These are phyloP conservation scores for Beauveria asiatica DNA, from an alignment of 2,329 filamentous ascomycete species.

Conservation along the genomic window DNA sequence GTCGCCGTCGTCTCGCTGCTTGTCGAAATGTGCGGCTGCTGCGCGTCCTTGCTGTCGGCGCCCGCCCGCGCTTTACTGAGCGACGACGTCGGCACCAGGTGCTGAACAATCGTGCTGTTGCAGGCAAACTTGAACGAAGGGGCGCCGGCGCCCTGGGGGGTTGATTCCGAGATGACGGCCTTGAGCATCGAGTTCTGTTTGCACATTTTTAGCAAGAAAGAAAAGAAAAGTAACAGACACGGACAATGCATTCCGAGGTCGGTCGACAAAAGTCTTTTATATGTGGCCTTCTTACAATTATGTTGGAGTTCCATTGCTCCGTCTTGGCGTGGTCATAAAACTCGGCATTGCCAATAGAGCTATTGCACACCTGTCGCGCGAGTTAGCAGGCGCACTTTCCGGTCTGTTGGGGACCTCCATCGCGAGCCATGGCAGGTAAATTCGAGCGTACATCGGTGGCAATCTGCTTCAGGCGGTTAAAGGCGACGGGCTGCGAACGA, in stretches of 20 bases:
- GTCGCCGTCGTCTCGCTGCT: slow-evolving; percentile 45
- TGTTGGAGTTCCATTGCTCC: slow-evolving; percentile 79
- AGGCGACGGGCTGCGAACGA: slow-evolving; percentile 57
- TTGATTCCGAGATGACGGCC: slow-evolving; percentile 67
- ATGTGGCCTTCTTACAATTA: slow-evolving; percentile 60
- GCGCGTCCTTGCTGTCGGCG: slow-evolving; percentile 37
- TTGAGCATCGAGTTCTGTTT: slow-evolving; percentile 66
- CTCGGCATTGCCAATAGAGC: slow-evolving; percentile 62
- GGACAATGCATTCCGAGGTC: neutral
- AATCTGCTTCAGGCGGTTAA: slow-evolving; percentile 75
- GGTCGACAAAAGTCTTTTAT: neutral
- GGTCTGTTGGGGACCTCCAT: neutral
- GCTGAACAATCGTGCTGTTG: slow-evolving; percentile 97
- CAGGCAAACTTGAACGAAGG: slow-evolving; percentile 87
- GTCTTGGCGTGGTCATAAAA: slow-evolving; percentile 85
- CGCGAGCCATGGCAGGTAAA: neutral
- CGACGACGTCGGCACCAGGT: slow-evolving; percentile 62
- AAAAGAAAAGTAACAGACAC: too few relatives aligned
- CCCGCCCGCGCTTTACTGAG: slow-evolving; percentile 51
- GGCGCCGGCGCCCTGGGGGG: slow-evolving; percentile 44
- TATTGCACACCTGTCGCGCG: slow-evolving; percentile 66
- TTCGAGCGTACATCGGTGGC: slow-evolving; percentile 60
- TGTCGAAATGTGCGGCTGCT: slow-evolving; percentile 46
- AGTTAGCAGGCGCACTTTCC: slow-evolving; percentile 5
- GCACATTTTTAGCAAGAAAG: neutral